A percentile compares a stretch with the other conserved stretches of the same genome.
Evolutionary conservation across 371 early-diverging fungal species (phyloP).

Genomic region (Mortierella sp.): DNA sequence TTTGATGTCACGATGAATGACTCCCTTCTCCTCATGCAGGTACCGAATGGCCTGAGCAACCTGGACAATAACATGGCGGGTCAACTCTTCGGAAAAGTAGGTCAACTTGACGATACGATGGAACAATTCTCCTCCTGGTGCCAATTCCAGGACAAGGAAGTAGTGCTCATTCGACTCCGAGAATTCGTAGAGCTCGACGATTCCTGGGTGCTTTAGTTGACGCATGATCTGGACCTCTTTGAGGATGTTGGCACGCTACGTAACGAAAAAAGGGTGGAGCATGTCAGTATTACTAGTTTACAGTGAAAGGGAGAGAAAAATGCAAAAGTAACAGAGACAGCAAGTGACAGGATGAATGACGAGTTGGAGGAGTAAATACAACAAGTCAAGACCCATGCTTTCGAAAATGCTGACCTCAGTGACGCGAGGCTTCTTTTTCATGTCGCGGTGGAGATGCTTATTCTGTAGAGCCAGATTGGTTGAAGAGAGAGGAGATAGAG

Average conservation of each 20-base stretch:
- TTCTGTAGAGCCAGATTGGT: constrained; percentile 21
- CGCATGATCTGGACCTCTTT: constrained; percentile 92
- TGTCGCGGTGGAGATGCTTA: constrained; percentile 56
- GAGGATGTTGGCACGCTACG: constrained; percentile 79
- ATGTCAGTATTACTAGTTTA: not conserved
- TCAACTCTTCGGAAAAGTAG: constrained; percentile 80
- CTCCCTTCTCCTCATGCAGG: constrained; percentile 87
- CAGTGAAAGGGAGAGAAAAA: too few species aligned
- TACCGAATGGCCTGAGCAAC: constrained; percentile 90
- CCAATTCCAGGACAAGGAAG: constrained; percentile 88
- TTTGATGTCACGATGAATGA: constrained; percentile 95
- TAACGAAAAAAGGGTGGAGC: not conserved
- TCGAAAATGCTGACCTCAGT: constrained; percentile 58
- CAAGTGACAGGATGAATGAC: too few species aligned
- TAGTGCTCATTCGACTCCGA: constrained; percentile 74
- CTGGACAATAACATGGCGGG: constrained; percentile 87
- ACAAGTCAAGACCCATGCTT: too few species aligned
- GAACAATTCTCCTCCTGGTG: constrained; percentile 89
- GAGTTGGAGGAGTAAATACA: not conserved
- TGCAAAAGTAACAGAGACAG: too few species aligned
- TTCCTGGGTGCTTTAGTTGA: constrained; percentile 80
- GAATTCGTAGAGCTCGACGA: constrained; percentile 77
- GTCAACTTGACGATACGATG: constrained; percentile 85
- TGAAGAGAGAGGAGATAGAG: not conserved
- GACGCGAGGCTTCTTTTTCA: constrained; percentile 61